phyloP scores from a whole-genome alignment of 306 rosid genomes.

The Lathyrus aphaca region DNA sequence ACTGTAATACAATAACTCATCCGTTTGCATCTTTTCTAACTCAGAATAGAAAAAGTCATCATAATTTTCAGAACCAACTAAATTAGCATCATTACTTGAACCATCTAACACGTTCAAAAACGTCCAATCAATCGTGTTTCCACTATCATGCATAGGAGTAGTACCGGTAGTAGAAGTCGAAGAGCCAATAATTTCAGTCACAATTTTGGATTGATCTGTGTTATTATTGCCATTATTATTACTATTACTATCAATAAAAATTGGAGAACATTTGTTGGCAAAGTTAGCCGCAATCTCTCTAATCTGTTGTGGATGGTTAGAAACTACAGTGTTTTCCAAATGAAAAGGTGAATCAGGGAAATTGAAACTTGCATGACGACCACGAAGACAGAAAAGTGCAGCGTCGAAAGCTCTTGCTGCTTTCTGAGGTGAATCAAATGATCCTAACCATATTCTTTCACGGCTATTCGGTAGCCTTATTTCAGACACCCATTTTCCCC shows the following conservation, averaged over 20 bases:
- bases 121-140: constrained; percentile 52
- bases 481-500: constrained; percentile 87
- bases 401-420: constrained; percentile 86
- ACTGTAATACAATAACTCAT: constrained; percentile 38
- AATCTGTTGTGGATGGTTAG: constrained; percentile 46
- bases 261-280: constrained; percentile 37
- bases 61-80: constrained; percentile 9
- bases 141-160: background rate
- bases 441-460: constrained; percentile 76
- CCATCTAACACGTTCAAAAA: constrained; percentile 46
- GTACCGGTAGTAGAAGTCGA: constrained; percentile 22
- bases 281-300: constrained; percentile 58
- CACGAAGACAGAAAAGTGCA: constrained; percentile 40
- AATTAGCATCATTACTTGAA: background rate
- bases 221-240: background rate
- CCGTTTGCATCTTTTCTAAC: constrained; percentile 45
- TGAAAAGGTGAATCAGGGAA: constrained; percentile 54
- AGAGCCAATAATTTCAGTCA: background rate
- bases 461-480: constrained; percentile 75
- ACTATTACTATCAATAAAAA: background rate
- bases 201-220: no score
- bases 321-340: background rate
- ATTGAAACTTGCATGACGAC: constrained; percentile 59
- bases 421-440: constrained; percentile 58
- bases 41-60: constrained; percentile 25